A percentile compares a stretch with the other conserved stretches of the same genome.
Conservation (phyloP, 768 basidiomycete species). For the Ramaria sp. region DNA sequence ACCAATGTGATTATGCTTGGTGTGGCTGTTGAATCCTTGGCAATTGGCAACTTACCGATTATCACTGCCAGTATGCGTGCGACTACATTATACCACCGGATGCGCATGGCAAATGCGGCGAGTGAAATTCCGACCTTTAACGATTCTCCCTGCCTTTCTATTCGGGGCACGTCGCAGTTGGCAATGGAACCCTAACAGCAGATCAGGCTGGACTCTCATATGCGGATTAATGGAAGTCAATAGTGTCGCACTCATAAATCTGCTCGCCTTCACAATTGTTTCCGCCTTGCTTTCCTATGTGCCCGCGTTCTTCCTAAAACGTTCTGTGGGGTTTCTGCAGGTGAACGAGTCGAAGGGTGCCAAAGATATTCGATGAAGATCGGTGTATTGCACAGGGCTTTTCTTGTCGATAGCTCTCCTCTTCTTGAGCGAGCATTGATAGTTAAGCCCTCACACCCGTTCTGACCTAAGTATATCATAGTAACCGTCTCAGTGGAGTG, state of each 20-base stretch:
- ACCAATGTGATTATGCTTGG: conserved; percentile 84
- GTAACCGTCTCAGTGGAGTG: conserved; percentile 29
- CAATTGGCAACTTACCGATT: conserved; percentile 83
- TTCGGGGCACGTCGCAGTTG: conserved; percentile 24
- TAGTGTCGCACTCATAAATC: conserved; percentile 23
- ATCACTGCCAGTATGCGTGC: conserved; percentile 64
- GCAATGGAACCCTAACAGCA: conserved; percentile 47
- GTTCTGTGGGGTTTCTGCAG: conserved; percentile 56
- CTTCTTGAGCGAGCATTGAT: conserved; percentile 30
- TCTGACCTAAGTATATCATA: conserved; percentile 16
- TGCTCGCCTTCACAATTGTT: conserved; percentile 41
- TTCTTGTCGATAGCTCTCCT: conserved; percentile 33
- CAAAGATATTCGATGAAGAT: conserved; percentile 49
- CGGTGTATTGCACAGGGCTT: conserved; percentile 51
- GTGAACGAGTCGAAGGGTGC: conserved; percentile 43
- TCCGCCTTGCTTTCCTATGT: conserved; percentile 57
- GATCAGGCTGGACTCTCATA: conserved; percentile 52
- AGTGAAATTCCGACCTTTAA: conserved; percentile 25
- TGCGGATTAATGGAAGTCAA: conserved; percentile 56
- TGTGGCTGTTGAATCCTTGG: conserved; percentile 57
- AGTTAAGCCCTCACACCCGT: not conserved
- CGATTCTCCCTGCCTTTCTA: not conserved
- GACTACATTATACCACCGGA: conserved; percentile 44
- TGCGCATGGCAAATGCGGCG: conserved; percentile 48
- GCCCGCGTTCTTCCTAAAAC: conserved; percentile 48